phyloP scores from a whole-genome alignment of 495 filamentous ascomycete genomes.

The Copromyces sp. region DNA sequence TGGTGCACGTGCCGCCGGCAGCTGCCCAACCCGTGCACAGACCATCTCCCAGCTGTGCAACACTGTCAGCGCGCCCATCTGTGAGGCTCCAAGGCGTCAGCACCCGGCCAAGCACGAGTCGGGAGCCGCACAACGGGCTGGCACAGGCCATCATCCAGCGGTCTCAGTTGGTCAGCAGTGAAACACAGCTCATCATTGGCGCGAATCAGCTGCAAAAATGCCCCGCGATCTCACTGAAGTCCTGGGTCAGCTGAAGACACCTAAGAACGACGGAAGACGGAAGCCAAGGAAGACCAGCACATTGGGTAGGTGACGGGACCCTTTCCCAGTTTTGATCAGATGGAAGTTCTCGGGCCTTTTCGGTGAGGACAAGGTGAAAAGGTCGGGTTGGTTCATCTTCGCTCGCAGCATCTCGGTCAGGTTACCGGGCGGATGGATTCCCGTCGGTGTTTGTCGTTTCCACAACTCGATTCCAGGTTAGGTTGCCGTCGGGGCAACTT shows the following conservation, averaged over 20 bases:
- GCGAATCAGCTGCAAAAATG: not conserved
- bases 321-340: not conserved
- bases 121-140: not conserved
- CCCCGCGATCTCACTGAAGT: not conserved
- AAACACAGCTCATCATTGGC: not conserved
- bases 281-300: not conserved
- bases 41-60: not conserved
- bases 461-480: not conserved
- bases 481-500: not conserved
- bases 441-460: not conserved
- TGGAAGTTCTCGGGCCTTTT: not conserved
- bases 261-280: not conserved
- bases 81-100: not conserved
- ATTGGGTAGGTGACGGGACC: not conserved
- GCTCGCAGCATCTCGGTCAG: not conserved
- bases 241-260: not conserved
- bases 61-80: not conserved
- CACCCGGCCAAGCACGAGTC: not conserved
- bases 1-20: not conserved
- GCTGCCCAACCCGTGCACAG: not conserved
- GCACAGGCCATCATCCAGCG: not conserved
- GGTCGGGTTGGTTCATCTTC: not conserved
- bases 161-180: not conserved
- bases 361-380: not conserved
- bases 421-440: not conserved